phyloP scores from a whole-genome alignment of 805 yeast genomes.

The Barnettozyma botsteinii region DNA sequence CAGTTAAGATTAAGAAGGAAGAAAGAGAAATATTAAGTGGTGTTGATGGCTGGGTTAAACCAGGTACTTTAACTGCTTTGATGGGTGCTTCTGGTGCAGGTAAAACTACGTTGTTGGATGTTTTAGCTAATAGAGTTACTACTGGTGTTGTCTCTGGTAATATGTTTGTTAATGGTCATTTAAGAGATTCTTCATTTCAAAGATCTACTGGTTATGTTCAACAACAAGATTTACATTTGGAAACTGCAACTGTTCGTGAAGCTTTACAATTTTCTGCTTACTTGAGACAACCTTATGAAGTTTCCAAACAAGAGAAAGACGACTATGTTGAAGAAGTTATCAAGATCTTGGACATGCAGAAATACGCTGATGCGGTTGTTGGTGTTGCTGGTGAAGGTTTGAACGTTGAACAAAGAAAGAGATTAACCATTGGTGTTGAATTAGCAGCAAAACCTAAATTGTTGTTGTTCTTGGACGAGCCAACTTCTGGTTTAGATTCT shows the following conservation, averaged over 20 bases:
- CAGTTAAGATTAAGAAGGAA: slow-evolving; percentile 55
- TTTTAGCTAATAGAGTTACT: slow-evolving; percentile 63
- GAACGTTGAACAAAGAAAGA: slow-evolving; percentile 59
- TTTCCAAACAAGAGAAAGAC: slow-evolving; percentile 49
- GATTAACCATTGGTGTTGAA: slow-evolving; percentile 63
- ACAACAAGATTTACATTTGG: slow-evolving; percentile 68
- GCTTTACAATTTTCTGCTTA: slow-evolving; percentile 62
- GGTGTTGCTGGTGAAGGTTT: slow-evolving; percentile 71
- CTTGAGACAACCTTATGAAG: slow-evolving; percentile 54
- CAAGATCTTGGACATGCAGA: slow-evolving; percentile 54
- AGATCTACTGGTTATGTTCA: slow-evolving; percentile 55
- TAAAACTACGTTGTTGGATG: slow-evolving; percentile 68
- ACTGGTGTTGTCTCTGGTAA: slow-evolving; percentile 68
- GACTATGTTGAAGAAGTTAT: slow-evolving; percentile 63
- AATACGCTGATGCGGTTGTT: slow-evolving; percentile 65
- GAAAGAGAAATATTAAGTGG: slow-evolving; percentile 53
- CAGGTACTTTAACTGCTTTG: slow-evolving; percentile 73
- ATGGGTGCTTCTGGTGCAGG: slow-evolving; percentile 83
- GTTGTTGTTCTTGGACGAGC: slow-evolving; percentile 57
- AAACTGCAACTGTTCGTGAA: slow-evolving; percentile 70
- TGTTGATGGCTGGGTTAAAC: slow-evolving; percentile 80
- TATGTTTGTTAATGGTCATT: slow-evolving; percentile 57
- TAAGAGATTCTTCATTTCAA: slow-evolving; percentile 56
- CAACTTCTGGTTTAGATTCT: slow-evolving; percentile 64
- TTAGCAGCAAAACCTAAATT: slow-evolving; percentile 61